These are phyloP conservation scores for Gracilaria vermiculophylla DNA, from an alignment of 23 red algal species.

Conservation along the genomic window DNA sequence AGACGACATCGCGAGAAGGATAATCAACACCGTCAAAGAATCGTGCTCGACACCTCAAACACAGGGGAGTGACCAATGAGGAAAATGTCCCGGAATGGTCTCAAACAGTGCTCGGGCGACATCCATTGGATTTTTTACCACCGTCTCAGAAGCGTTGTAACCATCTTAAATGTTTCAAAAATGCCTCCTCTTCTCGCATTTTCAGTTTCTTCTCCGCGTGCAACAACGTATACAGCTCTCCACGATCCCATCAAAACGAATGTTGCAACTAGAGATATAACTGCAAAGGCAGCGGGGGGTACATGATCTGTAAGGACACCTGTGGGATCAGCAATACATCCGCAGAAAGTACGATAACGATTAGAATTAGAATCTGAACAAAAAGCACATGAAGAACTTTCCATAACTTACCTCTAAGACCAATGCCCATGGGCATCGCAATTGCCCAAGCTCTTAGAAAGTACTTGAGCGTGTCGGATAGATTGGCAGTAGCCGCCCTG, in stretches of 20 bases:
- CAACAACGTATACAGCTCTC: conserved; percentile 62
- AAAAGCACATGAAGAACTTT: neutral
- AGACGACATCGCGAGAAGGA: conserved; percentile 53
- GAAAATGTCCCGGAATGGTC: neutral
- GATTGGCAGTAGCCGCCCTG: conserved; percentile 36
- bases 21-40: conserved; percentile 27
- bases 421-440: conserved; percentile 63
- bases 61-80: neutral
- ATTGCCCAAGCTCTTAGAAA: conserved; percentile 56
- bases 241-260: conserved; percentile 68
- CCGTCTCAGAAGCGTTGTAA: conserved; percentile 68
- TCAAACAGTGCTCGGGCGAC: neutral
- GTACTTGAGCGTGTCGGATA: neutral
- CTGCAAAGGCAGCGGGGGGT: conserved; percentile 72
- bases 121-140: conserved; percentile 44
- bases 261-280: conserved; percentile 60
- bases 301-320: conserved; percentile 59
- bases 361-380: conserved; percentile 17
- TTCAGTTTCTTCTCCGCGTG: conserved; percentile 63
- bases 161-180: conserved; percentile 72
- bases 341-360: neutral
- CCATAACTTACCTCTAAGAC: conserved; percentile 51
- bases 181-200: conserved; percentile 41
- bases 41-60: conserved; percentile 4
- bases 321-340: too few relatives aligned